A percentile compares a stretch with the other conserved stretches of the same genome.
These are phyloP conservation scores for Cutaneotrichosporon sp. DNA, from an alignment of 1,284 basidiomycete genomes.

Conservation along the genomic window DNA sequence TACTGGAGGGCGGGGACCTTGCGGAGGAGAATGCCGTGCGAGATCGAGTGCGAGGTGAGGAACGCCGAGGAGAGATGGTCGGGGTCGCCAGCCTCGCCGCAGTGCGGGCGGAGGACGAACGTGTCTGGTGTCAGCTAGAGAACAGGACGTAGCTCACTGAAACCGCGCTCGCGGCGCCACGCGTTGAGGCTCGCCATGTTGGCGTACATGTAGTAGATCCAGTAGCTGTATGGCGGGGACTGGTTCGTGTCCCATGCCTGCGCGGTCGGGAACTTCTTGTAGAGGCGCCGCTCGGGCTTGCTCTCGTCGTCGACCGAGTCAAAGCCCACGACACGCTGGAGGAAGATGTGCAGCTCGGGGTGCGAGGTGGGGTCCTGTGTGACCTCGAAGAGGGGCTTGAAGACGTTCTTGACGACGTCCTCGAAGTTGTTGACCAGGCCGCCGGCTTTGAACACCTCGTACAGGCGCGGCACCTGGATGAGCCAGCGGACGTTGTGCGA, in stretches of 20 bases:
- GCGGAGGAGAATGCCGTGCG: slow-evolving; percentile 94
- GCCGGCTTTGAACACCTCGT: slow-evolving; percentile 92
- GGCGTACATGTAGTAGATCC: slow-evolving; percentile 97
- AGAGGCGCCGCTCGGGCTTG: slow-evolving; percentile 85
- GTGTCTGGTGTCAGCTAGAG: slow-evolving; percentile 63
- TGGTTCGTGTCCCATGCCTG: slow-evolving; percentile 85
- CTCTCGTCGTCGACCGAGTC: slow-evolving; percentile 98
- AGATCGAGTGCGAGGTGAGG: slow-evolving; percentile 96
- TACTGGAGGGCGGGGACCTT: slow-evolving; percentile 91
- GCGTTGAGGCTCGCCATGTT: slow-evolving; percentile 94
- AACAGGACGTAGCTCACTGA: slow-evolving; percentile 65
- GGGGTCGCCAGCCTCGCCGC: slow-evolving; percentile 97
- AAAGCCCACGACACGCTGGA: slow-evolving; percentile 94
- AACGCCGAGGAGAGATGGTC: slow-evolving; percentile 96
- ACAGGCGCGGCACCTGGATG: slow-evolving; percentile 92
- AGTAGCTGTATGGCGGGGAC: slow-evolving; percentile 93
- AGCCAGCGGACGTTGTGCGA: slow-evolving; percentile 99
- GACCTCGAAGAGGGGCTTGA: slow-evolving; percentile 92
- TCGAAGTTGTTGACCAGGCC: slow-evolving; percentile 85
- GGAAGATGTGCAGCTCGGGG: slow-evolving; percentile 91
- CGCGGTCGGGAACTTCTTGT: slow-evolving; percentile 95
- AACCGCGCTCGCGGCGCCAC: slow-evolving; percentile 83
- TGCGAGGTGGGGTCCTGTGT: slow-evolving; percentile 87
- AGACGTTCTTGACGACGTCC: slow-evolving; percentile 87
- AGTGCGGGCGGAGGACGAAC: slow-evolving; percentile 95